phyloP scores from a whole-genome alignment of 257 asterid species.

The Agastache rugosa region DNA sequence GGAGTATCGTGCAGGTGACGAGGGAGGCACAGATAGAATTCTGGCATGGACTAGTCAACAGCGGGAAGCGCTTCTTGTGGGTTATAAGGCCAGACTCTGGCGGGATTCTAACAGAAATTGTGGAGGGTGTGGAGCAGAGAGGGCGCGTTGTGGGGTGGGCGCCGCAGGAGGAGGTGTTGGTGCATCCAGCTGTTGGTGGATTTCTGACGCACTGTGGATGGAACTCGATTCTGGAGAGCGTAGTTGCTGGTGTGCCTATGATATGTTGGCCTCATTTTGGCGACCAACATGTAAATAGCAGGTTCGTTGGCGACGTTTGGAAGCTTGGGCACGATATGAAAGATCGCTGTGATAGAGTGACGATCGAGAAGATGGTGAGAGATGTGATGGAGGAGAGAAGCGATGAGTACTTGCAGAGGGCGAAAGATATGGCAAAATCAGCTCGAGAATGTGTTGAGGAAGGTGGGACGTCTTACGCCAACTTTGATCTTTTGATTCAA shows the following conservation, averaged over 20 bases:
- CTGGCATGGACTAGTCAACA: conserved; percentile 55
- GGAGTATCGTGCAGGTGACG: conserved; percentile 48
- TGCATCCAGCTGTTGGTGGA: conserved; percentile 25
- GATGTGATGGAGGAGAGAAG: conserved; percentile 33
- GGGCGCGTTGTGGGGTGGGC: conserved; percentile 39
- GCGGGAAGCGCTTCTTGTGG: conserved; percentile 56
- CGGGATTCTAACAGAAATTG: conserved; percentile 30
- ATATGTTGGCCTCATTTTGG: conserved; percentile 38
- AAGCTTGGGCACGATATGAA: conserved; percentile 38
- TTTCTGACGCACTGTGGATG: conserved; percentile 41
- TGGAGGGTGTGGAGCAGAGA: conserved; percentile 25
- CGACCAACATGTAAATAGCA: conserved; percentile 36
- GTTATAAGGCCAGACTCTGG: conserved; percentile 50
- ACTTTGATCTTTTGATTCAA: conserved; percentile 26
- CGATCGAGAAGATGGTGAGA: conserved; percentile 36
- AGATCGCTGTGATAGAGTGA: conserved; percentile 36
- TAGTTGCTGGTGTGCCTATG: conserved; percentile 39
- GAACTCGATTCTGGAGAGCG: conserved; percentile 35
- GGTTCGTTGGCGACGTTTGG: conserved; percentile 34
- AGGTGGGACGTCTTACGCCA: conserved; percentile 31
- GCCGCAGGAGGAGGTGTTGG: conserved; percentile 40
- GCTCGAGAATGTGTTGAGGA: conserved; percentile 28
- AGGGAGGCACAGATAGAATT: conserved; percentile 42
- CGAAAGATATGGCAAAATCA: conserved; percentile 2
- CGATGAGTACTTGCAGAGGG: conserved; percentile 21